Evolutionary conservation across 441 rosid species (phyloP).

Genomic region (Erysimum cheiri): DNA sequence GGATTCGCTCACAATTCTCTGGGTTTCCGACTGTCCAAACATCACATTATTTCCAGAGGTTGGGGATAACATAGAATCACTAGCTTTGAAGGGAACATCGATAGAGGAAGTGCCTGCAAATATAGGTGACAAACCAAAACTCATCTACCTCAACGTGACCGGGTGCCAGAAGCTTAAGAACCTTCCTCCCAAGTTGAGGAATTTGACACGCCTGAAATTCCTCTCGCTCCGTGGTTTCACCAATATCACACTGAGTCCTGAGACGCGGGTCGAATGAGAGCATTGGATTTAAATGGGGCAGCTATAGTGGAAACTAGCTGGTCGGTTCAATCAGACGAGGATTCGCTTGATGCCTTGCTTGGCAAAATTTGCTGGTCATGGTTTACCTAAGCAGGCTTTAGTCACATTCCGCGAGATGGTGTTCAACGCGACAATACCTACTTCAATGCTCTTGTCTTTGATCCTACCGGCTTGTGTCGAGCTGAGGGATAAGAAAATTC

Average conservation of each 20-base stretch:
- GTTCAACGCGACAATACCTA: too few species aligned
- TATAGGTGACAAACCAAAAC: constrained; percentile 14
- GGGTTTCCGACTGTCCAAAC: constrained; percentile 15
- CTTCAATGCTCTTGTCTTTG: too few species aligned
- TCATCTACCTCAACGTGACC: constrained; percentile 17
- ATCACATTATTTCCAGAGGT: constrained; percentile 34
- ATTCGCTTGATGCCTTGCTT: too few species aligned
- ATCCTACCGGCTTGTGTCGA: too few species aligned
- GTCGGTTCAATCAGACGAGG: too few species aligned
- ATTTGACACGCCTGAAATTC: constrained; percentile 13
- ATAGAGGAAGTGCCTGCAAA: constrained; percentile 36
- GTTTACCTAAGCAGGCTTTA: too few species aligned
- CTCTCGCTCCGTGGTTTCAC: constrained; percentile 30
- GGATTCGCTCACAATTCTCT: constrained; percentile 9
- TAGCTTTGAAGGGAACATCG: constrained; percentile 27
- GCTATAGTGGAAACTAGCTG: constrained; percentile 2
- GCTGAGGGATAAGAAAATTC: too few species aligned
- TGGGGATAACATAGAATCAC: constrained; percentile 2
- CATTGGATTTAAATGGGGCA: constrained; percentile 27
- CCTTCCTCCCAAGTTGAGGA: constrained; percentile 19
- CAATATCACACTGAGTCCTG: constrained; percentile 3
- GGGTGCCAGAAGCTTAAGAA: constrained; percentile 24
- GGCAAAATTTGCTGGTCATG: too few species aligned
- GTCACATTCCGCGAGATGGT: too few species aligned
- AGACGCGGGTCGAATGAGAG: constrained; percentile 1